Percentiles rank a stretch among this genome's conserved stretches.
These are phyloP conservation scores for Chaetomium sp. DNA, from an alignment of 2,329 filamentous ascomycete species.

Conservation along the genomic window DNA sequence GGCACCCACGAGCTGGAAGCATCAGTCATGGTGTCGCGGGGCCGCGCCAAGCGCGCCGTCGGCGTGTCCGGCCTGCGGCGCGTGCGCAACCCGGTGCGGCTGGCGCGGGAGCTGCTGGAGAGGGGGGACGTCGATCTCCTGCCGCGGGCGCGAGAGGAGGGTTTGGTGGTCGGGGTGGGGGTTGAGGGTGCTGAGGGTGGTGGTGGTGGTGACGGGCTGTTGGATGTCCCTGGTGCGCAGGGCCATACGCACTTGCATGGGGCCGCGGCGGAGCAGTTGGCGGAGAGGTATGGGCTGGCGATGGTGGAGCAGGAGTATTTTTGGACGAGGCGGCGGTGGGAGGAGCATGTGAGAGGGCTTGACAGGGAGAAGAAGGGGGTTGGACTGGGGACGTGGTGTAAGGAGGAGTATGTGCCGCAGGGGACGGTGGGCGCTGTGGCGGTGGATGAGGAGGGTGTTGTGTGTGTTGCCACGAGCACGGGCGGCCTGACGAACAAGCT, in stretches of 20 bases:
- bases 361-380: constrained; percentile 49
- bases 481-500: constrained; percentile 89
- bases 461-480: constrained; percentile 68
- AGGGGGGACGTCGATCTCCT: constrained; percentile 62
- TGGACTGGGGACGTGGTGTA: constrained; percentile 60
- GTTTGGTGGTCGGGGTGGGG: constrained; percentile 19
- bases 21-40: constrained; percentile 79
- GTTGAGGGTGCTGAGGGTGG: constrained; percentile 3
- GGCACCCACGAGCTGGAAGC: constrained; percentile 86
- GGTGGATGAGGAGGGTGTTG: constrained; percentile 71
- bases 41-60: constrained; percentile 72
- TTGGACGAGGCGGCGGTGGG: constrained; percentile 73
- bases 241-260: constrained; percentile 73
- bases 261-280: constrained; percentile 68
- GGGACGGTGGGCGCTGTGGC: constrained; percentile 85
- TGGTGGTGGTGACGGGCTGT: constrained; percentile 5
- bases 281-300: constrained; percentile 67
- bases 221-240: constrained; percentile 59
- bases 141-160: no score
- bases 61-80: constrained; percentile 72
- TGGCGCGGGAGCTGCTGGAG: constrained; percentile 72
- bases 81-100: constrained; percentile 77
- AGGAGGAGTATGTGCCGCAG: constrained; percentile 71
- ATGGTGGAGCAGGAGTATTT: constrained; percentile 72
- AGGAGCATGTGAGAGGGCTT: constrained; percentile 63